phyloP scores from a whole-genome alignment of 768 basidiomycete genomes.

The Pleurotus pulmonarius region DNA sequence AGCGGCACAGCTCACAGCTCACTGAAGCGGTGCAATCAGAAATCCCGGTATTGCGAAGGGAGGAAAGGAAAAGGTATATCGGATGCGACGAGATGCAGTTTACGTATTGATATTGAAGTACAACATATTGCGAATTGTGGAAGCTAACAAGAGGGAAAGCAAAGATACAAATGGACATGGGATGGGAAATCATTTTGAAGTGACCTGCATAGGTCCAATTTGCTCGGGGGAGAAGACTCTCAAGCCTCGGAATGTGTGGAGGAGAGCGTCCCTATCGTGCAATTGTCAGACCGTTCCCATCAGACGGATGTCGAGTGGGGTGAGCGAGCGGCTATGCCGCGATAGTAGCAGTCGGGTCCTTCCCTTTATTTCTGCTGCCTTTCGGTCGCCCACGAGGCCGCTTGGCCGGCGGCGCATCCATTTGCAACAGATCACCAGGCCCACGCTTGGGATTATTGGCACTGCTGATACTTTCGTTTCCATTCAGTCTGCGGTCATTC shows the following conservation, averaged over 20 bases:
- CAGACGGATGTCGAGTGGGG: too few species aligned
- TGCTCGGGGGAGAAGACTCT: not conserved
- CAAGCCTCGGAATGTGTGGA: too few species aligned
- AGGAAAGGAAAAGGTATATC: not conserved
- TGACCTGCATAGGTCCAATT: not conserved
- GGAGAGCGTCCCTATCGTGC: too few species aligned
- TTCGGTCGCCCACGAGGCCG: constrained; percentile 65
- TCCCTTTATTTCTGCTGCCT: constrained; percentile 57
- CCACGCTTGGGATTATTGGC: constrained; percentile 3
- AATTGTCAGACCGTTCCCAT: too few species aligned
- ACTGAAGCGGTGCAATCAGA: not conserved
- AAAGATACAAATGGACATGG: not conserved
- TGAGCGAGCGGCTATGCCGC: not conserved
- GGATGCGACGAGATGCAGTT: not conserved
- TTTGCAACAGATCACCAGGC: constrained; percentile 17
- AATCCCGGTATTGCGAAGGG: not conserved
- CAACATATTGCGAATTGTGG: not conserved
- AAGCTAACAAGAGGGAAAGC: not conserved
- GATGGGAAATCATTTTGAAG: not conserved
- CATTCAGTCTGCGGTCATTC: constrained; percentile 57
- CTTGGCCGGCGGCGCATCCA: constrained; percentile 32
- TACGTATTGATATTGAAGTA: not conserved
- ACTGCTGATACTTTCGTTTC: constrained; percentile 27
- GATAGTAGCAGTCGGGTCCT: not conserved
- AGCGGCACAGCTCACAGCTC: too few species aligned